Base-by-base conservation (phyloP, 2,329 filamentous ascomycete genomes). In the Fusarium virguliforme region DNA sequence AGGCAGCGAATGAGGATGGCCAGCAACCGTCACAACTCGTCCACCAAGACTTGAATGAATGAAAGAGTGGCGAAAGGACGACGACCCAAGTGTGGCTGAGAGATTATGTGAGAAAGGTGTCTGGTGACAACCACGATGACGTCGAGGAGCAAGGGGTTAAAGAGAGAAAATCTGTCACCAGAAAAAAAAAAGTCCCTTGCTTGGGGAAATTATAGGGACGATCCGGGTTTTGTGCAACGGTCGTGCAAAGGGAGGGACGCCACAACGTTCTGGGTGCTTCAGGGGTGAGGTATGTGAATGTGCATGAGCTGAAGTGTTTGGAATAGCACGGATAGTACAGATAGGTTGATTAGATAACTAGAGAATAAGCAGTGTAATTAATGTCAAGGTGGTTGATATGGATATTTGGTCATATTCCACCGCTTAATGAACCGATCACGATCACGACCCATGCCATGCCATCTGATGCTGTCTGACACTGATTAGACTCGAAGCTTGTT, bases 51-150 rank as follows among this genome's bases (percentile, higher is more conserved):
- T 18, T 18, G 54, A 28, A 24, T 13, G 7, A 34, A 38, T 32
- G 38, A 37, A 54, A 54, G 64, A 50, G 56, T 71, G 68, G 68
- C 68, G 60, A 62, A 26, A 59, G 48, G 40, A 34, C 22, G 40
- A 59, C 56, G 57, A 56, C 58, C 37, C 26, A 41, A 48, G 48
- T 56, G 68, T 71, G 68, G 68, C 64, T 65, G 68, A 57, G 56
- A 50, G 43, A 58, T 24, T 38, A 26, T 18, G 37, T 46, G 32
- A 28, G 26, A 48, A 18, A 28, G 5, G 54, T 62, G 43, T 71
- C 64, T 71, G 62, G 65, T 69, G 68, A 71, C 48, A 57, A 35
- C 40, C 48, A 59, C 53, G 60, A 73, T 73, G 70, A 71, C 63
- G 70, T 73, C 66, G 67, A 70, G 56, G 61, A 57, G 59, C 54